These are phyloP conservation scores for Ceratonia siliqua DNA, from an alignment of 306 rosid species.

Conservation along the genomic window DNA sequence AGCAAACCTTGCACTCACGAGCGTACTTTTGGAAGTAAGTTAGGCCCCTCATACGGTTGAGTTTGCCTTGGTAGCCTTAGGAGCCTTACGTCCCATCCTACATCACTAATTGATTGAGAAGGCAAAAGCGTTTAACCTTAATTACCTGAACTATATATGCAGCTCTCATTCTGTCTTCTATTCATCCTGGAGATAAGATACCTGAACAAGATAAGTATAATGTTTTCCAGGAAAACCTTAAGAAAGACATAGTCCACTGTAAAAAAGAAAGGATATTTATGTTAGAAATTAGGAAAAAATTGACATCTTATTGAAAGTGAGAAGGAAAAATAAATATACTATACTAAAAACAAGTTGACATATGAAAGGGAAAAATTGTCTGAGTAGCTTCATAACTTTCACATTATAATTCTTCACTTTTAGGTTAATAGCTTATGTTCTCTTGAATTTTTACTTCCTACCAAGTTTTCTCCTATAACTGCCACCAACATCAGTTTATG, in stretches of 20 bases:
- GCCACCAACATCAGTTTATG: conserved; percentile 1
- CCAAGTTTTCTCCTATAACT: conserved; percentile 21
- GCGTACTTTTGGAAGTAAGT: too few species aligned
- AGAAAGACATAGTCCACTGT: neutral
- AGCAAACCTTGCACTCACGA: too few species aligned
- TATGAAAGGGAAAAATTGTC: neutral
- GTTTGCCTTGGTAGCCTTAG: too few species aligned
- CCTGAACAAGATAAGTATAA: neutral
- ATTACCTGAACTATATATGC: conserved; percentile 2
- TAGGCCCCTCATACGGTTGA: too few species aligned
- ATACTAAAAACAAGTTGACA: neutral
- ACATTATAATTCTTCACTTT: neutral
- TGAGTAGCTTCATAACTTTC: conserved; percentile 10
- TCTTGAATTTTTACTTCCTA: neutral
- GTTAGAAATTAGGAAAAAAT: neutral
- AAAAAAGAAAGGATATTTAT: neutral
- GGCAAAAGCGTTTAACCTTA: conserved; percentile 22
- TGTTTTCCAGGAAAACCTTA: neutral
- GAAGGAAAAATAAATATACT: neutral
- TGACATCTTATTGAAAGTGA: neutral
- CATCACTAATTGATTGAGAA: neutral
- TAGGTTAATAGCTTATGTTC: neutral
- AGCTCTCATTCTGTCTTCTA: conserved; percentile 19
- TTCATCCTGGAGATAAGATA: conserved; percentile 10
- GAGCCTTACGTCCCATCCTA: too few species aligned